Evolutionary conservation across 2,329 filamentous ascomycete species (phyloP), one percentile per base, ranked within the genome.

Genomic region (Diaporthe batatas): DNA sequence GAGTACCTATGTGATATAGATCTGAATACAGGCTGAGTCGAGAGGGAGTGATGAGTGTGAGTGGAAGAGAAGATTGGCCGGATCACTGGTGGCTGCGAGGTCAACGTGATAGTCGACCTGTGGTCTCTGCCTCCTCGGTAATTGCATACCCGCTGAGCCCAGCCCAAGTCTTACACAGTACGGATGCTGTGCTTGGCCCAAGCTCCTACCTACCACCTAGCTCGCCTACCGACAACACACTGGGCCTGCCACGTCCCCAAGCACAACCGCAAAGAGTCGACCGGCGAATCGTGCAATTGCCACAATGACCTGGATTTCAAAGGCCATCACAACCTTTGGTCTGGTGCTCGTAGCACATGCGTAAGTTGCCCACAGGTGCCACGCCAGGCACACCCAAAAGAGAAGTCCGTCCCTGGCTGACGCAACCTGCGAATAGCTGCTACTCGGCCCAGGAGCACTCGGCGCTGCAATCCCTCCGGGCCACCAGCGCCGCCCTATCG

Each of bases 361-460:
- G 96, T 98, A 91, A 83, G 93, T 67, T 25, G 23, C 11, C 29
- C 25, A n/a, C 36, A 16, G 34, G 25, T 81, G 65, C 51, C 70
- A 47, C 74, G 72, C 47, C 62, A 42, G 49, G 36, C 47, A 53
- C 16, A 36, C 65, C 55, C 55, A 29, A 23, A 4, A 59, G 55
- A n/a, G 18, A 47, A 47, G 4, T 49, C 36, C 55, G 12, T 57
- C 29, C 49, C 51, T 39, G 65, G 53, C 73, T 79, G 70, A 80
- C 47, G 62, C 68, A 49, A 72, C 36, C 47, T 42, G 32, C 62
- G 16, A 70, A 70, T 80, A 99, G 96, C 76, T 97, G 95, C 84
- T 99, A 98, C 84, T 99, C 96, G 68, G 95, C 95, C 59, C 93
- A 98, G 83, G 96, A 99, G 84, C 94, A 98, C 84, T 93, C 94